Evolutionary conservation across 306 rosid species (phyloP).

Genomic region (Castanea mollissima): DNA sequence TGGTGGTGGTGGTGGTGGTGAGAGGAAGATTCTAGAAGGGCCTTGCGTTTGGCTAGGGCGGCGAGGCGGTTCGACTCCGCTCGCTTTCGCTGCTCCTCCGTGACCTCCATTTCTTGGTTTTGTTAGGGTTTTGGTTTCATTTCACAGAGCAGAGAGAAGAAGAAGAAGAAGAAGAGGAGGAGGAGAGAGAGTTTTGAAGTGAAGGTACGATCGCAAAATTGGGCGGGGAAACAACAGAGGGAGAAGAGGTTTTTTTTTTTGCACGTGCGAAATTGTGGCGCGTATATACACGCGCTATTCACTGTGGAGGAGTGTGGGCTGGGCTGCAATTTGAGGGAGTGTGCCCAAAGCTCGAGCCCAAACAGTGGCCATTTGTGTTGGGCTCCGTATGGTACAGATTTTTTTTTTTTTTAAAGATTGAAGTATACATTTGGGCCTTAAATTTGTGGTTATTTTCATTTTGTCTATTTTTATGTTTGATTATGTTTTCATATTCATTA

Average conservation of each 20-base stretch:
- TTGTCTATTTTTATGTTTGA: too few relatives aligned
- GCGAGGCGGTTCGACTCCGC: constrained; percentile 75
- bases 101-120: constrained; percentile 42
- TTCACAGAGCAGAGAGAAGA: not conserved
- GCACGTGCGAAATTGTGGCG: not conserved
- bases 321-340: not conserved
- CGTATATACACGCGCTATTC: not conserved
- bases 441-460: too few relatives aligned
- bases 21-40: constrained; percentile 39
- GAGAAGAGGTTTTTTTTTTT: not conserved
- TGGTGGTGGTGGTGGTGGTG: constrained; percentile 13
- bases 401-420: too few relatives aligned
- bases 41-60: constrained; percentile 77
- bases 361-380: too few relatives aligned
- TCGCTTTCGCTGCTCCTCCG: constrained; percentile 68
- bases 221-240: not conserved
- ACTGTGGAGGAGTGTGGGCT: not conserved
- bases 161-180: too few relatives aligned
- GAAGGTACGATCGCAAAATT: not conserved
- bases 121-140: not conserved
- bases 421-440: too few relatives aligned
- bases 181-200: not conserved
- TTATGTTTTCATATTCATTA: too few relatives aligned
- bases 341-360: not conserved
- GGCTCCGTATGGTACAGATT: too few relatives aligned